Evolutionary conservation across 306 rosid species (phyloP).

Genomic region (Lotus japonicus): DNA sequence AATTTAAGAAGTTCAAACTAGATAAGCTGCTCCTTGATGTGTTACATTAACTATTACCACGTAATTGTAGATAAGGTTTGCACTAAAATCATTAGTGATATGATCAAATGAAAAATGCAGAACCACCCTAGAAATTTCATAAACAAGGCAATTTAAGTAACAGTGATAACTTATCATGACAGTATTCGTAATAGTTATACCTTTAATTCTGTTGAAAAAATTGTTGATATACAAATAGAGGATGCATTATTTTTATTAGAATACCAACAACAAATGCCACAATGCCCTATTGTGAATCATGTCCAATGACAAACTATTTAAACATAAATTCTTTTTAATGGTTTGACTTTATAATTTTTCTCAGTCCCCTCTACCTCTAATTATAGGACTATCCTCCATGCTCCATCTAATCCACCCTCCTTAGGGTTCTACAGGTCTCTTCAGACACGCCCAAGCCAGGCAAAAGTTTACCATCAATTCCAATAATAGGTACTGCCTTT

Average conservation of each 20-base stretch:
- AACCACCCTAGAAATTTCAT: background rate
- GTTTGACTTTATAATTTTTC: background rate
- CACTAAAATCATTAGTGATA: slow-evolving; percentile 4
- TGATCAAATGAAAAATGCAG: slow-evolving; percentile 2
- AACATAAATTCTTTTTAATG: background rate
- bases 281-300: background rate
- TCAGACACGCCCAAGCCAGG: background rate
- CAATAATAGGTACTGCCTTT: too few species aligned
- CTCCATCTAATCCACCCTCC: background rate
- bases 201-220: background rate
- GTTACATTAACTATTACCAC: background rate
- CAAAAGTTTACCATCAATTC: too few species aligned
- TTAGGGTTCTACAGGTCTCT: background rate
- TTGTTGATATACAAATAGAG: background rate
- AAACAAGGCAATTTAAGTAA: background rate
- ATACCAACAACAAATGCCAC: background rate
- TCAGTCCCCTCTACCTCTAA: background rate
- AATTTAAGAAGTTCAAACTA: slow-evolving; percentile 16
- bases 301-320: background rate
- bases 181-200: background rate
- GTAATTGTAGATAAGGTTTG: background rate
- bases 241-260: slow-evolving; percentile 1
- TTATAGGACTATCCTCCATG: background rate
- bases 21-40: slow-evolving; percentile 11
- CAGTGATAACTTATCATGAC: background rate